These are phyloP conservation scores for Nepenthes gracilis DNA, from an alignment of 148 eudicot genomes.

Conservation along the genomic window DNA sequence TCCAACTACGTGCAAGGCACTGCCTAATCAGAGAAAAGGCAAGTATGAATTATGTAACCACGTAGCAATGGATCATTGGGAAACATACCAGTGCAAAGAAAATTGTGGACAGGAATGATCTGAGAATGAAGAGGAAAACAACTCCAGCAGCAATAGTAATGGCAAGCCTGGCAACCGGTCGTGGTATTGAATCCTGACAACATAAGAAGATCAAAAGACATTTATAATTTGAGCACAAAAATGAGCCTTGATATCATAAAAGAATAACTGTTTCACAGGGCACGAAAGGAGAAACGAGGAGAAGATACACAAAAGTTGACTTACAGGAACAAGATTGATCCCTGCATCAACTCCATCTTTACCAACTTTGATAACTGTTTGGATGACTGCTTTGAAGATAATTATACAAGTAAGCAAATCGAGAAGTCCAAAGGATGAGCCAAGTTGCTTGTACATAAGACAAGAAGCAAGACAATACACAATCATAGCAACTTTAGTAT, in stretches of 20 bases:
- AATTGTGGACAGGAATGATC: slow-evolving; percentile 71
- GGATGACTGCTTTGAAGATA: slow-evolving; percentile 33
- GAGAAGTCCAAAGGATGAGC: not conserved
- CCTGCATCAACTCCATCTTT: slow-evolving; percentile 95
- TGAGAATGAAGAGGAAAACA: slow-evolving; percentile 56
- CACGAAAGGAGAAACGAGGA: not conserved
- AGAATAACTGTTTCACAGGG: not conserved
- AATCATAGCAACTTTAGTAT: too few species aligned
- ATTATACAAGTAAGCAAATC: slow-evolving; percentile 6
- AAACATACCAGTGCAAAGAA: slow-evolving; percentile 65
- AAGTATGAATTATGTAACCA: not conserved
- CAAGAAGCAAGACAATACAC: too few species aligned
- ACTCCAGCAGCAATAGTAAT: slow-evolving; percentile 45
- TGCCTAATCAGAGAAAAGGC: too few species aligned
- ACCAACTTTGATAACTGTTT: slow-evolving; percentile 65
- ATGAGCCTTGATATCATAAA: not conserved
- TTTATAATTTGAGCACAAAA: not conserved
- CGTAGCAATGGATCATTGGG: slow-evolving; percentile 4
- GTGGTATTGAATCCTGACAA: slow-evolving; percentile 63
- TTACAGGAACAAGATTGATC: slow-evolving; percentile 84
- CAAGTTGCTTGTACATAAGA: too few species aligned
- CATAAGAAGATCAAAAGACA: slow-evolving; percentile 1
- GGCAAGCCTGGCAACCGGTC: slow-evolving; percentile 70
- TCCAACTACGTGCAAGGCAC: too few species aligned
- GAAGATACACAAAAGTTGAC: slow-evolving; percentile 12